Base-by-base conservation (phyloP, 2,329 filamentous ascomycete species). In the Coleophoma eucalyptorum region DNA sequence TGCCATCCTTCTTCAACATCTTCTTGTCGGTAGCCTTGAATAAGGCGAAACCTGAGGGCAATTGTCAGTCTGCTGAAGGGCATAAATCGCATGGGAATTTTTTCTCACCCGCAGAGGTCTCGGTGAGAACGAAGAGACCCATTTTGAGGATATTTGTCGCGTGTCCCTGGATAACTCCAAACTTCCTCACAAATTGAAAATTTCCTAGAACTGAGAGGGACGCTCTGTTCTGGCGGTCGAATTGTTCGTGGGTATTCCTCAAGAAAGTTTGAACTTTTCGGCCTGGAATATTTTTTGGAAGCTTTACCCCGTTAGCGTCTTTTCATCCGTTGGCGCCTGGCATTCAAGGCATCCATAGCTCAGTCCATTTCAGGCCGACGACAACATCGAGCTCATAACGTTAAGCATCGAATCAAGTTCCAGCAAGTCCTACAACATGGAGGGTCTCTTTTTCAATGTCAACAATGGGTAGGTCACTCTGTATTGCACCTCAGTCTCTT, bases 11-110 rank as follows among this genome's bases (percentile, higher is more conserved):
- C 73, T 96, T 94, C 59, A 99, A 79, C 53, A 97, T 82, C 79
- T 97, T 97, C 84, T 97, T 97, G 81, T 97, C 93, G 72, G 92
- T 90, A 64, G 93, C 89, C 81, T 99, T 97, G 78, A 99, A 91
- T 71, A 99, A 84, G 72, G 92, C 94, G 78, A 97, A 97, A 71
- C 94, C 96, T 63, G 61, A 58, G 68, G 26, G 10, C 26, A 5
- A 26, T 26, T 26, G 26, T 26, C 26, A 26, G 26, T 26, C 26
- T 26, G 26, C 26, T 26, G 26, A 26, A 26, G 26, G 6, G 3
- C 26, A 26, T 26, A 26, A 26, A 26, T 26, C 21, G 15, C 21
- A 43, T n/a, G 51, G 35, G 35, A 31, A 21, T 43, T 44, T 44
- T 44, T 49, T 76, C 79, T 74, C 72, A 84, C 80, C 81, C 71